Base-by-base conservation (phyloP, 306 rosid species). In the Cucumis cinereus region DNA sequence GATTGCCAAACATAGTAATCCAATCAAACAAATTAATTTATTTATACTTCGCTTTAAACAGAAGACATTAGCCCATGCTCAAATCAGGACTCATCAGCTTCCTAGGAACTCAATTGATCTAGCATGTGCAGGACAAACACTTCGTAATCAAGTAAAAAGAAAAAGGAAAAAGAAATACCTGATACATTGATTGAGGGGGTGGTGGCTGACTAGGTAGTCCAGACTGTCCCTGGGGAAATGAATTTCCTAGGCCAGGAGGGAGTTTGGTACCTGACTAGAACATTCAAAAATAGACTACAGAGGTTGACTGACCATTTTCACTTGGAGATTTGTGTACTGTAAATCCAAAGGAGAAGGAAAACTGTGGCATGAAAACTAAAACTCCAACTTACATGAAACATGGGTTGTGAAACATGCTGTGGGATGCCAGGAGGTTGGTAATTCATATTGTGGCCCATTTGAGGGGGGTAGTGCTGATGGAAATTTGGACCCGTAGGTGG, bases 361-460 rank as follows among this genome's bases (percentile, higher is more conserved):
- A 17, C 19, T 43, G 57, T 52, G 28, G 83, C 26, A 60, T 36
- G n/a, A 53, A n/a, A 81, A 79, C 74, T 67, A 78, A 54, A 78
- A 73, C 75, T 79, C 78, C 80, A 70, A 74, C 96, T 92, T 88
- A 94, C 99, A 81, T 92, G 99, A 90, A 80, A 92, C 85, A 90
- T 81, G 76, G 93, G 84, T 71, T 86, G 98, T 7, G 89, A 81
- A 82, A 69, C 85, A 84, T 84, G 92, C 83, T 89, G 97, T 52
- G 98, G 84, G 75, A 90, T 83, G 76, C 87, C 82, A 56, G 82
- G 77, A 74, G 93, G 97, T 77, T 90, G 96, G 84, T 80, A 92
- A 77, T 89, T 90, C 76, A 87, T 12, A 82, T 82, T 92, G 41
- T 84, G 75, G 43, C 89, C 93, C 86, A 84, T 83, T 78, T 88